phyloP scores from a whole-genome alignment of 2,329 filamentous ascomycete species.

The Trichoderma sp. region DNA sequence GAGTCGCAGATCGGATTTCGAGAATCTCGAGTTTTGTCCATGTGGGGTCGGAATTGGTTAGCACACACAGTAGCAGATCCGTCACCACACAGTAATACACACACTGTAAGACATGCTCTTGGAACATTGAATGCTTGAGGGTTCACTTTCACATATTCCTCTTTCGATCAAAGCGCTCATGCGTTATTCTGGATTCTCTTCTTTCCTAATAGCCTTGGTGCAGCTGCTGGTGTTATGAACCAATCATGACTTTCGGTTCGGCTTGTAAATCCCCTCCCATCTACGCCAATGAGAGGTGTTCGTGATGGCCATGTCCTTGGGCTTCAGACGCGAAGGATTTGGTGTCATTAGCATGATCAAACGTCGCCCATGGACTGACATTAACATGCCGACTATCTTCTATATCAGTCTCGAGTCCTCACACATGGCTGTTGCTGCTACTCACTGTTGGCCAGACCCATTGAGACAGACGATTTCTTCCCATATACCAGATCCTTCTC shows the following conservation, averaged over 20 bases:
- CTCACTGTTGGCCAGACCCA: too few species aligned
- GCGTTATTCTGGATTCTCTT: too few species aligned
- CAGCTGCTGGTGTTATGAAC: not conserved
- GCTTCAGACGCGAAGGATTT: not conserved
- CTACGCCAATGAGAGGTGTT: conserved; percentile 5
- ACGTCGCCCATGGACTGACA: too few species aligned
- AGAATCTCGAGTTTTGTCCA: conserved; percentile 14
- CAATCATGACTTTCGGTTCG: not conserved
- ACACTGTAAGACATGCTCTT: too few species aligned
- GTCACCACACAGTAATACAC: not conserved
- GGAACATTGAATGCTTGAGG: too few species aligned
- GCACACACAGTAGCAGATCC: not conserved
- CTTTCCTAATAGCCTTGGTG: not conserved
- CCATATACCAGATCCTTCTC: not conserved
- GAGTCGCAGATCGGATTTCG: conserved; percentile 3
- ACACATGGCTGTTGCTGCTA: too few species aligned
- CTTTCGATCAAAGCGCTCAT: too few species aligned
- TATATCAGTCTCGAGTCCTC: not conserved
- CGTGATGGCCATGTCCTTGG: not conserved
- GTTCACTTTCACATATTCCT: too few species aligned
- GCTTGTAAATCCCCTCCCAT: not conserved
- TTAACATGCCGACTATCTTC: not conserved
- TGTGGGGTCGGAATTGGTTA: conserved; percentile 20
- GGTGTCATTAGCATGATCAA: too few species aligned
- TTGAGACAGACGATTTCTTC: too few species aligned